Evolutionary conservation across 2,329 filamentous ascomycete genomes (phyloP), one percentile per base, ranked within the genome.

Genomic region (Penicillium expansum): DNA sequence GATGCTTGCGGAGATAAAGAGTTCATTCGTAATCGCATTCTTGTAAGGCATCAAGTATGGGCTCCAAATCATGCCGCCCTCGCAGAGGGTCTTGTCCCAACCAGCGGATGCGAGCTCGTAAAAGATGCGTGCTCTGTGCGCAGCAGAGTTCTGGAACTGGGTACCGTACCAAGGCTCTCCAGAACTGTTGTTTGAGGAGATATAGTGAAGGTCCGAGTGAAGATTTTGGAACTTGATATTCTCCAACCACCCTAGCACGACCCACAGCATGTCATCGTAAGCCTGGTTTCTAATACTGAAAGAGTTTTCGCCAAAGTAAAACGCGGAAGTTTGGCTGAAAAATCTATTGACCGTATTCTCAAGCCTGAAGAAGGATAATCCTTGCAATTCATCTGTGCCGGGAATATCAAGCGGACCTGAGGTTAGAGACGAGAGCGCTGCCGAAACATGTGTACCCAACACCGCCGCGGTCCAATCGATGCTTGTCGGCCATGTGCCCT

Each of bases 391-490:
- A 27, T 55, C 42, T 10, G 27, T 48, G 13, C 53, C 50, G 45
- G 77, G 67, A 4, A 76, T 70, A 63, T 79, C 77, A 8, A 76
- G 70, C 27, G 87, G 75, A 11, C 84, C 33, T 32, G 72, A 68
- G 11, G 89, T 89, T 52, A 96, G 77, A n/a, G 88, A 87, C 16
- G 82, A 84, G 16, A 94, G 80, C 3, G 87, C 83, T 14, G 86
- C 89, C 0, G 90, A 88, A 35, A 96, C 76, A 55, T 93, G 86
- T 0, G 92, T 96, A 42, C 87, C 86, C 65, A 91, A 79, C 9
- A 97, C 91, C 4, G 93, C 92, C 18, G 87, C 88, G 0, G 93
- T 97, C 93, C 93, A 97, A 77, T 97, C 93, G 67, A 96, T 97
- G 32, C 90, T 84, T 1, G 82, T 81, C 0, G 92, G 91, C 91